These are phyloP conservation scores for Talaromyces sp. DNA, from an alignment of 2,329 filamentous ascomycete species.

Conservation along the genomic window DNA sequence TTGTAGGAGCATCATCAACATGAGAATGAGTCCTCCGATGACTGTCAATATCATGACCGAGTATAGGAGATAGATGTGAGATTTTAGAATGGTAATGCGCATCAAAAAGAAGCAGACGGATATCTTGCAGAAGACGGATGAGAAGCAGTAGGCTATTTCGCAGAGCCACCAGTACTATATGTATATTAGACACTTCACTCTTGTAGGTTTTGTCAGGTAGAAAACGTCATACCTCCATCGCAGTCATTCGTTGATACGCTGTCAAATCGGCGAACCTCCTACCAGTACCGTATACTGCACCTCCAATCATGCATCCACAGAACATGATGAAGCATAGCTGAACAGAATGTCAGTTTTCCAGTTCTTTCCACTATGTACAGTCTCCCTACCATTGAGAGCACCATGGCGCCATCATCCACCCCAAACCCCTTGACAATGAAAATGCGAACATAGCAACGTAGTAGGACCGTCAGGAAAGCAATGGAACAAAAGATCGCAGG, in stretches of 20 bases:
- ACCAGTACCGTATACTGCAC: slow-evolving; percentile 33
- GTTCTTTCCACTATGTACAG: not conserved
- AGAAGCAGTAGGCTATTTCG: slow-evolving; percentile 53
- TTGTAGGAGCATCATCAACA: slow-evolving; percentile 53
- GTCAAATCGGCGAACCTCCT: slow-evolving; percentile 24
- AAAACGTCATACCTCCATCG: slow-evolving; percentile 32
- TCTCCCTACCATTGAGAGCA: slow-evolving; percentile 34
- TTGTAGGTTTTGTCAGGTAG: not conserved
- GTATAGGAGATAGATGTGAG: slow-evolving; percentile 49
- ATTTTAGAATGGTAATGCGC: slow-evolving; percentile 46
- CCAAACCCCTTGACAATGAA: slow-evolving; percentile 36
- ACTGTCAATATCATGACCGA: slow-evolving; percentile 47
- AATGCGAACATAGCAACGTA: slow-evolving; percentile 38
- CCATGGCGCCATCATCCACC: slow-evolving; percentile 39
- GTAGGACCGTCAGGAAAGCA: slow-evolving; percentile 32
- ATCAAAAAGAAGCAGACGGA: slow-evolving; percentile 55
- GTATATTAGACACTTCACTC: not conserved
- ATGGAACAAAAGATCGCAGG: slow-evolving; percentile 32
- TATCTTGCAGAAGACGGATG: slow-evolving; percentile 49
- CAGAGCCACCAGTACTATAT: slow-evolving; percentile 53
- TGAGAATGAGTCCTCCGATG: slow-evolving; percentile 47
- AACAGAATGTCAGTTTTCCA: not conserved
- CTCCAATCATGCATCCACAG: slow-evolving; percentile 34
- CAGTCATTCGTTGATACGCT: slow-evolving; percentile 27
- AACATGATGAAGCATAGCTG: slow-evolving; percentile 36